phyloP scores from a whole-genome alignment of 2,329 filamentous ascomycete species.

The Aspergillus sp. region DNA sequence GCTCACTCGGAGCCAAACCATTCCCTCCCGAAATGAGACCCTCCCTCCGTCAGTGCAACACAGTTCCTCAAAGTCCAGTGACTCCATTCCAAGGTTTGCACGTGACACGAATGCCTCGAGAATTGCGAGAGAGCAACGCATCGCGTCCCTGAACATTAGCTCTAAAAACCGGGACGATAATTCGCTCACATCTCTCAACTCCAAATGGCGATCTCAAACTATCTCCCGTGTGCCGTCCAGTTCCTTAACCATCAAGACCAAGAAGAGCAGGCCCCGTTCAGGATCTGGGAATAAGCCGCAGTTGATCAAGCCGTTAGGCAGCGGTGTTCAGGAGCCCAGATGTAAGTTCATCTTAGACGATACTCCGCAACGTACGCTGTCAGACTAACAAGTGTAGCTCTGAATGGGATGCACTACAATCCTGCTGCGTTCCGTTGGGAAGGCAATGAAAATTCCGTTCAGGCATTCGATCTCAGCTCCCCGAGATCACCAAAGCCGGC shows the following conservation, averaged over 20 bases:
- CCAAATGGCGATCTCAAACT: constrained; percentile 60
- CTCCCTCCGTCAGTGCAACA: constrained; percentile 58
- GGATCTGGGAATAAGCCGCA: constrained; percentile 64
- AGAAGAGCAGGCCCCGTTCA: constrained; percentile 35
- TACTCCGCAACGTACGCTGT: neutral
- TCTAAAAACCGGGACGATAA: constrained; percentile 40
- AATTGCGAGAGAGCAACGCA: constrained; percentile 62
- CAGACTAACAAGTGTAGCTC: constrained; percentile 8
- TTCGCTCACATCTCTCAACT: constrained; percentile 52
- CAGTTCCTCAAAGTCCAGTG: constrained; percentile 48
- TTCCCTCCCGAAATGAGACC: constrained; percentile 29
- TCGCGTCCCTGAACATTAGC: constrained; percentile 43
- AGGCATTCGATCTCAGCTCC: constrained; percentile 67
- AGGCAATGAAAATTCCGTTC: constrained; percentile 85
- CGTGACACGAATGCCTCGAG: constrained; percentile 66
- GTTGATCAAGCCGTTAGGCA: constrained; percentile 80
- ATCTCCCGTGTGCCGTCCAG: constrained; percentile 51
- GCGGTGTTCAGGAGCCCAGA: constrained; percentile 71
- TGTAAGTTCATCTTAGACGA: constrained; percentile 55
- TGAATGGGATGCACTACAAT: constrained; percentile 97
- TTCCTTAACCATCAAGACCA: constrained; percentile 50
- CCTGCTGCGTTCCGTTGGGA: constrained; percentile 86
- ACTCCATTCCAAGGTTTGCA: constrained; percentile 61
- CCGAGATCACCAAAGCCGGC: constrained; percentile 44
- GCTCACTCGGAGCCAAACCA: constrained; percentile 45